A percentile compares a stretch with the other conserved stretches of the same genome.
phyloP scores from a whole-genome alignment of 257 asterid genomes.

The Penstemon davidsonii region DNA sequence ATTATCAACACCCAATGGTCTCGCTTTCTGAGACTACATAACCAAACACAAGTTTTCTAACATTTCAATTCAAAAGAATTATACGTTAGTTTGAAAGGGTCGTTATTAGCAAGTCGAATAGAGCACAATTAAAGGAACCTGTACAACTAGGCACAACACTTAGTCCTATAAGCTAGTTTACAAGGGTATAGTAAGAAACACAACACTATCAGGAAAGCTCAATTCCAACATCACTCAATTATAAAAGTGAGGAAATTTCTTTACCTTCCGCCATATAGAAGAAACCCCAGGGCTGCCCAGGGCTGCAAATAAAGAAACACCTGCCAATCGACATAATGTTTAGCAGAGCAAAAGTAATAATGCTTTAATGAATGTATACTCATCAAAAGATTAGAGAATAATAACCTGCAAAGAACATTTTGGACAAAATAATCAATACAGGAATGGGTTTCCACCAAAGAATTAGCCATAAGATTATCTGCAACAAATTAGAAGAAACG shows the following conservation, averaged over 20 bases:
- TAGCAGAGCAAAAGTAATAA: constrained; percentile 26
- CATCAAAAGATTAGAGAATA: no score
- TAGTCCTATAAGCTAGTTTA: constrained; percentile 4
- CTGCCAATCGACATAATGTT: constrained; percentile 45
- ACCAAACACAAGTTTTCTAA: background rate
- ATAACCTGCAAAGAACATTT: no score
- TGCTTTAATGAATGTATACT: no score
- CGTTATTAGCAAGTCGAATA: background rate
- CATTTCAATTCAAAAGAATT: background rate
- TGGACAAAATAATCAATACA: no score
- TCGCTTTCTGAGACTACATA: background rate
- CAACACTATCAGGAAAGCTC: background rate
- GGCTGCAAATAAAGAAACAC: constrained; percentile 88
- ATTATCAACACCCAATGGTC: background rate
- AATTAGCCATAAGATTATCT: constrained; percentile 78
- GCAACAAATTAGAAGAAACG: constrained; percentile 34
- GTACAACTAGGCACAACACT: background rate
- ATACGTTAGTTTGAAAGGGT: background rate
- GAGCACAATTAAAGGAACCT: background rate
- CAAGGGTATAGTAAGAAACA: background rate
- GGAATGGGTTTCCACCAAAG: constrained; percentile 85
- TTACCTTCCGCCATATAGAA: constrained; percentile 98
- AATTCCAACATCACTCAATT: constrained; percentile 11
- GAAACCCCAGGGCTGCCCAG: constrained; percentile 56
- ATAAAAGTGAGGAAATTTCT: constrained; percentile 6